Conservation (phyloP, 2,329 filamentous ascomycete genomes). For the Alternaria rosae region DNA sequence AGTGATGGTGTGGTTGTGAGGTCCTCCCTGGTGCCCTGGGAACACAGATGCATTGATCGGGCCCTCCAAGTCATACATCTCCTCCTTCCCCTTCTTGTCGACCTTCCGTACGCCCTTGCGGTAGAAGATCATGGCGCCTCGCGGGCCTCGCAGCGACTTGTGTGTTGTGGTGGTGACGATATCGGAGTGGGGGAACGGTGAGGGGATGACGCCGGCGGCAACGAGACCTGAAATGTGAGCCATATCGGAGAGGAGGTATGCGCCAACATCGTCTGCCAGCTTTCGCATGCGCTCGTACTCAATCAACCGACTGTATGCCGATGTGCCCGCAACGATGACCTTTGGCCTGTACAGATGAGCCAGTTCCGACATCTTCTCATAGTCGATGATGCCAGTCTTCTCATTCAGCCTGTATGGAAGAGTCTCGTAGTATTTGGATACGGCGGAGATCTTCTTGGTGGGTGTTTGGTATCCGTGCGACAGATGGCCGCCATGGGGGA, state of each 20-base stretch:
- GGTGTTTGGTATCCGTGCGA: constrained; percentile 98
- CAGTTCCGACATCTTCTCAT: constrained; percentile 89
- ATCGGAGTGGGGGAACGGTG: constrained; percentile 90
- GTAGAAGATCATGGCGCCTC: constrained; percentile 99
- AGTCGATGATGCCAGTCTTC: constrained; percentile 95
- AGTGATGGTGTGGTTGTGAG: constrained; percentile 99
- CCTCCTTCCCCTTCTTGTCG: constrained; percentile 89
- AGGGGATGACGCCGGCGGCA: constrained; percentile 89
- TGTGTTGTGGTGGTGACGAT: constrained; percentile 98
- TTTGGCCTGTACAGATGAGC: constrained; percentile 94
- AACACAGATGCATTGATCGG: constrained; percentile 99
- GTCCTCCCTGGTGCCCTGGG: constrained; percentile 97
- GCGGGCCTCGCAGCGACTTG: constrained; percentile 96
- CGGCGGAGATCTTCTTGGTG: constrained; percentile 81
- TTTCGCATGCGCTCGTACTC: constrained; percentile 96
- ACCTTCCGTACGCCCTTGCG: constrained; percentile 92
- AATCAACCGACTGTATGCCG: constrained; percentile 96
- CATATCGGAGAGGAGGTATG: constrained; percentile 97
- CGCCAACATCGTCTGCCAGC: constrained; percentile 91
- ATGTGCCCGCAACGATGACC: constrained; percentile 94
- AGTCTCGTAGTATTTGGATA: constrained; percentile 99
- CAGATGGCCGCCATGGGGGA: constrained; percentile 94
- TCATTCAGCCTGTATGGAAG: constrained; percentile 93
- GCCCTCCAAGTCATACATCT: constrained; percentile 92
- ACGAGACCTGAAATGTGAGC: constrained; percentile 98